A percentile compares a stretch with the other conserved stretches of the same genome.
phyloP scores from a whole-genome alignment of 2,329 filamentous ascomycete genomes.

The Fusarium subtropicale region DNA sequence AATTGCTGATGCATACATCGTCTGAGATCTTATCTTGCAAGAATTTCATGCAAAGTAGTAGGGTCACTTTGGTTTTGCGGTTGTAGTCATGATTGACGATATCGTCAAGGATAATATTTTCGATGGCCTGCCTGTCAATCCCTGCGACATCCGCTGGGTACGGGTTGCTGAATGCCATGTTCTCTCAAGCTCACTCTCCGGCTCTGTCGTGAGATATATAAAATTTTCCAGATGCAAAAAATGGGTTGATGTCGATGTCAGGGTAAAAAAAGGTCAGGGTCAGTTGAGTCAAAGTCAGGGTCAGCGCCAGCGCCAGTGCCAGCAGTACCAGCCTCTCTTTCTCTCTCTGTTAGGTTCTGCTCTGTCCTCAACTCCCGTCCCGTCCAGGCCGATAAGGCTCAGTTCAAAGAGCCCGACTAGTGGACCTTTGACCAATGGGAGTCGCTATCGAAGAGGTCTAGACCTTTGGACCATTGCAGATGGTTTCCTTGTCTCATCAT shows the following conservation, averaged over 20 bases:
- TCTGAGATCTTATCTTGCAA: conserved; percentile 15
- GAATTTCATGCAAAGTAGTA: conserved; percentile 27
- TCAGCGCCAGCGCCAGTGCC: neutral
- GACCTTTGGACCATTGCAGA: conserved; percentile 20
- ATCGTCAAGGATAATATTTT: conserved; percentile 29
- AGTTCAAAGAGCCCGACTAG: conserved; percentile 18
- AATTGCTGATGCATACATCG: conserved; percentile 20
- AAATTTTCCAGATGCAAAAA: neutral
- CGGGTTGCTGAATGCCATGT: neutral
- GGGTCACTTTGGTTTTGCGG: conserved; percentile 1
- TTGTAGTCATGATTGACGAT: conserved; percentile 20
- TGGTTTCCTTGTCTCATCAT: conserved; percentile 13
- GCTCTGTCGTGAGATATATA: neutral
- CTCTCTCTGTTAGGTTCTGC: conserved; percentile 15
- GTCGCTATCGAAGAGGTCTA: conserved; percentile 17
- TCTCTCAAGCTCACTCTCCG: neutral
- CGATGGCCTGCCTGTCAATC: conserved; percentile 6
- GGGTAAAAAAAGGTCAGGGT: conserved; percentile 13
- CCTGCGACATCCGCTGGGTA: neutral
- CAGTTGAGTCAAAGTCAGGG: neutral
- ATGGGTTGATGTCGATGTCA: conserved; percentile 20
- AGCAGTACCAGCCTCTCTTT: neutral
- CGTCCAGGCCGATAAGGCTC: conserved; percentile 32
- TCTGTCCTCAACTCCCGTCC: conserved; percentile 27
- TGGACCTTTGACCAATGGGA: conserved; percentile 27